phyloP scores from a whole-genome alignment of 2,329 filamentous ascomycete genomes.

The Colletotrichum paranaense region DNA sequence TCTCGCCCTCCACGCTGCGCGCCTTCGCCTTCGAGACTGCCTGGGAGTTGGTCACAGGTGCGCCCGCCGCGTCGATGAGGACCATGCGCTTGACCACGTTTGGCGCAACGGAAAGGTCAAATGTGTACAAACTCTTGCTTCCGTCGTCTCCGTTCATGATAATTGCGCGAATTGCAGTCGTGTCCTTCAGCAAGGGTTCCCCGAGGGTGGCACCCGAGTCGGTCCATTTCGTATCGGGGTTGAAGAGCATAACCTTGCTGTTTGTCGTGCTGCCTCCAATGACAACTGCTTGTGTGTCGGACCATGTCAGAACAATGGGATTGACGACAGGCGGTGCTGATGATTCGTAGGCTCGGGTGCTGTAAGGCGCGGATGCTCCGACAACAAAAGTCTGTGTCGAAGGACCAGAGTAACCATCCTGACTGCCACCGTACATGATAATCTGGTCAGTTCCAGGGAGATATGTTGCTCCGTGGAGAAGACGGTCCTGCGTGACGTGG shows the following conservation, averaged over 20 bases:
- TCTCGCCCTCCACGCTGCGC: not conserved
- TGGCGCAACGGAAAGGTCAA: constrained; percentile 79
- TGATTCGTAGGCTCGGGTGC: constrained; percentile 68
- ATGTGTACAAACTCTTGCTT: constrained; percentile 82
- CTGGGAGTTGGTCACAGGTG: constrained; percentile 57
- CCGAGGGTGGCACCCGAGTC: constrained; percentile 74
- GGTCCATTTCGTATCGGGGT: constrained; percentile 71
- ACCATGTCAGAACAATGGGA: constrained; percentile 82
- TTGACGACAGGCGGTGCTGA: constrained; percentile 71
- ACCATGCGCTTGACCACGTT: constrained; percentile 80
- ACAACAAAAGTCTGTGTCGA: constrained; percentile 84
- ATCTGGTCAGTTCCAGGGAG: constrained; percentile 77
- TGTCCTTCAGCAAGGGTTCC: constrained; percentile 68
- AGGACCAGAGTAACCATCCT: constrained; percentile 65
- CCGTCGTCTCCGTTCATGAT: constrained; percentile 79
- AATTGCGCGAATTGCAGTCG: constrained; percentile 67
- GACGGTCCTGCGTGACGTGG: constrained; percentile 73
- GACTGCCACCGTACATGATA: constrained; percentile 82
- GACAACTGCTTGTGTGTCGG: constrained; percentile 76
- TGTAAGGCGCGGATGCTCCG: constrained; percentile 72
- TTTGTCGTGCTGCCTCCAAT: constrained; percentile 78
- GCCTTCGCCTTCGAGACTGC: constrained; percentile 47
- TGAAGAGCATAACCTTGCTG: constrained; percentile 79
- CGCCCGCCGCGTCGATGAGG: constrained; percentile 71
- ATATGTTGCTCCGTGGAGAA: constrained; percentile 81